phyloP scores from a whole-genome alignment of 2,329 filamentous ascomycete species.

The Shiraia bambusicola region DNA sequence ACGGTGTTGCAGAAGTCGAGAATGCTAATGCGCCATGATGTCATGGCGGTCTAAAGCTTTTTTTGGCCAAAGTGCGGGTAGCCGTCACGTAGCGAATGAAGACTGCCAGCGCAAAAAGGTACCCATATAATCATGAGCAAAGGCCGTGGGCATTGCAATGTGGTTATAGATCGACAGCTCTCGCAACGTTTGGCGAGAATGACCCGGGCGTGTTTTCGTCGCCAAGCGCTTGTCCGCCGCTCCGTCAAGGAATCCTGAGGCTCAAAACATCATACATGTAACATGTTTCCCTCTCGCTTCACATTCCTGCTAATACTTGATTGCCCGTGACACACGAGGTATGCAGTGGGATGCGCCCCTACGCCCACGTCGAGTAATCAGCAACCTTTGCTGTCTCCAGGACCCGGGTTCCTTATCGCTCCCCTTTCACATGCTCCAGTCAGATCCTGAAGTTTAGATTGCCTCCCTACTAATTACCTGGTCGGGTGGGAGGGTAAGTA shows the following conservation, averaged over 20 bases:
- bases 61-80: slow-evolving; percentile 17
- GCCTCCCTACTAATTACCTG: too few species aligned
- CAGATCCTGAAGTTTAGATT: too few species aligned
- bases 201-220: slow-evolving; percentile 17
- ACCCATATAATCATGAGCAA: slow-evolving; percentile 10
- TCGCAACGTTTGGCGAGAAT: slow-evolving; percentile 16
- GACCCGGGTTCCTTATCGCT: too few species aligned
- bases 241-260: slow-evolving; percentile 13
- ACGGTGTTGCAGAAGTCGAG: slow-evolving; percentile 23
- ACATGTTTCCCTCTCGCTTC: slow-evolving; percentile 4
- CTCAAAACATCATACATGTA: slow-evolving; percentile 19
- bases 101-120: slow-evolving; percentile 6
- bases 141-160: neutral
- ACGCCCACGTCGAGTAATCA: neutral
- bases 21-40: slow-evolving; percentile 27
- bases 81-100: slow-evolving; percentile 2
- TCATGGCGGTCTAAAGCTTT: slow-evolving; percentile 19
- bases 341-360: neutral
- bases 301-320: slow-evolving; percentile 1
- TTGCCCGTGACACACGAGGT: neutral
- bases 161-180: slow-evolving; percentile 11
- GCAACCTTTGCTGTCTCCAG: neutral
- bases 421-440: too few species aligned
- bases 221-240: slow-evolving; percentile 16
- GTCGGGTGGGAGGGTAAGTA: too few species aligned